Base-by-base conservation (phyloP, 495 filamentous ascomycete genomes). In the Penicillium chermesinum region DNA sequence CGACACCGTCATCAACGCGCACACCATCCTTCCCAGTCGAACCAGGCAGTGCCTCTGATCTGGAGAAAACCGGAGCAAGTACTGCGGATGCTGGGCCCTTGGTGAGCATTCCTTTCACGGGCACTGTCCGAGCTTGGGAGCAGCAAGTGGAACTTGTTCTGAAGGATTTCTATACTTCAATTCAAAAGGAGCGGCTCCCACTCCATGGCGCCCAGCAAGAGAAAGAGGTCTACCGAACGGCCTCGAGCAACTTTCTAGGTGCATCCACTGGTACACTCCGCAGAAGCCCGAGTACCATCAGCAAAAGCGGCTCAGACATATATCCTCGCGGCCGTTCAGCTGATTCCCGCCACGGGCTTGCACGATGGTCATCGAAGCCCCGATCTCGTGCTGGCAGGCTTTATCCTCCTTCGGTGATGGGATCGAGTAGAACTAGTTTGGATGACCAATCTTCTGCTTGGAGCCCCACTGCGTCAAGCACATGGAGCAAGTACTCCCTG, bases 401-500 rank as follows among this genome's bases (percentile, higher is more conserved):
- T 7, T 90, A 91, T 54, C 85, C 86, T 36, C 65, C 76, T 32
- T 93, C 86, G 3, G 86, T 85, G 19, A 76, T 94, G 52, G 88
- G 84, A n/a, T 96, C 93, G 2, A 96, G 91, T 57, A 78, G 91
- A 15, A 96, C 91, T 6, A 95, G 89, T 64, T 76, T 97, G 38
- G 93, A 99, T 48, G 93, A 97, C 54, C 81, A 84, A 44, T 87
- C 83, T 34, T 95, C 90, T 2, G 74, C 95, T 19, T 97, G 88
- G 87, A 96, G 86, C 51, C 94, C 93, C 8, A 86, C 89, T 14
- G 83, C 80, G 2, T 93, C 83, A 8, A 89, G 86, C 58, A 93
- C 86, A 1, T 97, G 93, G 94, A 97, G 93, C 71, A 94, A 88
- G 59, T 87, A 93, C 50, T 95, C 89, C 2, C 72, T 94, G 47